Conservation (phyloP, 1,284 basidiomycete species). For the Coriolopsis trogii region DNA sequence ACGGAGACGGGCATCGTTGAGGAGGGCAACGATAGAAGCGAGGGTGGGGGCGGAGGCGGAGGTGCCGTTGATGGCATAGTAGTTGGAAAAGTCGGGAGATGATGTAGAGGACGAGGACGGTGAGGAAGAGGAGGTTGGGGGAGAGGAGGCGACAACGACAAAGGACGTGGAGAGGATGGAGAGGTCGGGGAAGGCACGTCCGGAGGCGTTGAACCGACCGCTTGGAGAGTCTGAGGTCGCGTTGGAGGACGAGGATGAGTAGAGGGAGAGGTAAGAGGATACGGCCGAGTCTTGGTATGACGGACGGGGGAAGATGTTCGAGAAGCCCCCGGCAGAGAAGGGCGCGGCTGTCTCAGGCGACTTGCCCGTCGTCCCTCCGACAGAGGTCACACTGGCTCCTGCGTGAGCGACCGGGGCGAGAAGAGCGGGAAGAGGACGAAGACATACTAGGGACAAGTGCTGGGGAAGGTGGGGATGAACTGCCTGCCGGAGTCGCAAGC, state of each 20-base stretch:
- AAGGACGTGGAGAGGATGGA: conserved; percentile 6
- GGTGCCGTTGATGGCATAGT: conserved; percentile 37
- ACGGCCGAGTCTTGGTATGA: conserved; percentile 40
- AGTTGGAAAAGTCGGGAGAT: no score
- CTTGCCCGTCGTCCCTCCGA: conserved; percentile 51
- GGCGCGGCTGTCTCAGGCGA: conserved; percentile 48
- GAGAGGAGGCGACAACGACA: conserved; percentile 41
- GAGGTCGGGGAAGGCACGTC: conserved; percentile 31
- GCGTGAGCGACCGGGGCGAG: neutral
- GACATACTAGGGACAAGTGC: conserved; percentile 48
- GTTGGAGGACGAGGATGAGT: conserved; percentile 13
- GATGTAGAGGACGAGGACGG: no score
- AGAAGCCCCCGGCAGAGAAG: conserved; percentile 50
- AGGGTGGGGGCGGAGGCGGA: conserved; percentile 41
- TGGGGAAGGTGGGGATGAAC: conserved; percentile 72
- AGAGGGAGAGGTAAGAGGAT: conserved; percentile 24
- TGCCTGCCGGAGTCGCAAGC: conserved; percentile 42
- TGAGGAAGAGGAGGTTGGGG: no score
- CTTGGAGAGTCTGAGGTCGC: conserved; percentile 17
- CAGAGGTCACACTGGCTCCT: conserved; percentile 58
- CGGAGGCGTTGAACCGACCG: conserved; percentile 25
- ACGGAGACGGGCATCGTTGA: conserved; percentile 58
- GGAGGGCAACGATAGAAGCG: conserved; percentile 54
- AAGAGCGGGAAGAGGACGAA: neutral
- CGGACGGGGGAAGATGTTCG: conserved; percentile 42